A percentile compares a stretch with the other conserved stretches of the same genome.
Evolutionary conservation across 1,284 basidiomycete species (phyloP).

Genomic region (Rhodotorula sp.): DNA sequence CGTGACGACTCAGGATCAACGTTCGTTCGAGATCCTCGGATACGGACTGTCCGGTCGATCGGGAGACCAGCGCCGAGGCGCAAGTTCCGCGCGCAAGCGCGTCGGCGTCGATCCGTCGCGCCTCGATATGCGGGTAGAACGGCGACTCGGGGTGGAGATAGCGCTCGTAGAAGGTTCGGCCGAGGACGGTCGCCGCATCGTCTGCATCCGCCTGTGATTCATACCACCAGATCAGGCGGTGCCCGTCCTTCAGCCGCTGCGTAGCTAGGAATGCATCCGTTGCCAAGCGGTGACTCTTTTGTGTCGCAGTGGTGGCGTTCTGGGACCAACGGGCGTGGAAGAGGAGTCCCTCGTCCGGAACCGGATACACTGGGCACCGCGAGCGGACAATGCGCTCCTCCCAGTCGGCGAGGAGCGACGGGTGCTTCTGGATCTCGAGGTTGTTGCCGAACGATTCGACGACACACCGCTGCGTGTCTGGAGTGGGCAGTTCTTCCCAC

Average conservation of each 20-base stretch:
- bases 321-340: conserved; percentile 9
- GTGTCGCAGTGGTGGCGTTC: background rate
- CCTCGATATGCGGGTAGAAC: background rate
- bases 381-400: conserved; percentile 2
- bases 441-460: background rate
- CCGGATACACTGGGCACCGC: background rate
- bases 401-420: conserved; percentile 1
- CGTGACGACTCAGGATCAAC: conserved; percentile 8
- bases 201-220: background rate
- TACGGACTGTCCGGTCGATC: background rate
- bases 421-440: background rate
- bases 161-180: background rate
- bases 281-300: background rate
- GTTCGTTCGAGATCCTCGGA: conserved; percentile 8
- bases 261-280: conserved; percentile 22
- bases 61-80: background rate
- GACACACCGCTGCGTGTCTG: background rate
- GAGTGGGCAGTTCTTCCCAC: background rate
- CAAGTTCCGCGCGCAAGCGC: background rate
- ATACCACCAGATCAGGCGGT: conserved; percentile 19
- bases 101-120: conserved; percentile 2
- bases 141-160: background rate
- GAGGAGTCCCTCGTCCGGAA: background rate
- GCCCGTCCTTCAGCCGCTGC: conserved; percentile 4
- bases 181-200: background rate